Evolutionary conservation across 768 basidiomycete genomes (phyloP), one percentile per base, ranked within the genome.

Genomic region (Rickenella mellea): DNA sequence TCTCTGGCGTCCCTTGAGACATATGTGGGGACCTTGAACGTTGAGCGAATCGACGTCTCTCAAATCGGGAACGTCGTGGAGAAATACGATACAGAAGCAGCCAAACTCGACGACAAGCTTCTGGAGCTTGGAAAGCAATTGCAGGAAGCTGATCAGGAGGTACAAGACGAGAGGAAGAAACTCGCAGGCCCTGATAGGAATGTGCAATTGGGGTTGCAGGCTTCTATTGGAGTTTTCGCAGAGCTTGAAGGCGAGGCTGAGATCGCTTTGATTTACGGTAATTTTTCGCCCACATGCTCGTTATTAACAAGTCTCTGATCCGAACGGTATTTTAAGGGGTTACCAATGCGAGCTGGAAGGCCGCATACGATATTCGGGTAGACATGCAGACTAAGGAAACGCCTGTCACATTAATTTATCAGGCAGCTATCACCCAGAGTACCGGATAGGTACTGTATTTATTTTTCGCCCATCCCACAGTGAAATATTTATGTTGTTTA

Each of bases 361-460:
- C 67, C 0, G 51, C 51, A 4, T 70, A 70, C 36, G 70, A 70
- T 42, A 61, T 70, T 10, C 61, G 66, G 5, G 67, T 68, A 3
- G 56, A 68, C 44, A 63, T 68, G 62, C 53, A 66, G 14, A 48
- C 55, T 4, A 60, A 65, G 41, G 63, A 66, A 17, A 58, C 55
- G 11, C 64, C 67, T 2, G 52, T 72, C 0, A 57, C 48, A 2
- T 41, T 71, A 19, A 56, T 60, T 4, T 71, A 71, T 51, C 69
- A 69, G 47, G 68, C 61, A 0, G 52, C 54, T 2, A 65, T 70
- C 38, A 58, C 51, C 0, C 70, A 71, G 42, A 57, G 47, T 32
- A 70, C 69, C 6, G 69, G 69, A 22, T 69, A 73, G 55, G 68
- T 64, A 41, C 19, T 55, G n/a, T n/a, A n/a, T n/a, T n/a, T n/a